Evolutionary conservation across 495 filamentous ascomycete genomes (phyloP).

Genomic region (Monascus purpureus): DNA sequence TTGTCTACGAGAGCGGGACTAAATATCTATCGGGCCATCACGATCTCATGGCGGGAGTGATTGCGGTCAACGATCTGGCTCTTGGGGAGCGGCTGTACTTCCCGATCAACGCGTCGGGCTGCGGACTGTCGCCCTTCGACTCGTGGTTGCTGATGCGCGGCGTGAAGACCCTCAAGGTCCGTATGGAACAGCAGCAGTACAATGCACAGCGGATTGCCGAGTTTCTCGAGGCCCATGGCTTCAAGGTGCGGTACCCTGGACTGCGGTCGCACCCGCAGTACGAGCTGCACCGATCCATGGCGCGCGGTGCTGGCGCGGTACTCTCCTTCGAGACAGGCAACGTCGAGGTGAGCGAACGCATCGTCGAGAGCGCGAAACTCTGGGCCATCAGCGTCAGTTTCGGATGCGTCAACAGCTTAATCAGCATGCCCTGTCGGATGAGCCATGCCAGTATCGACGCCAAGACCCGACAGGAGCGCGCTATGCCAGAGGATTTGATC

Average conservation of each 20-base stretch:
- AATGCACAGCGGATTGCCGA: constrained; percentile 84
- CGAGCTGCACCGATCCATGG: constrained; percentile 88
- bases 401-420: constrained; percentile 94
- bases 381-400: constrained; percentile 96
- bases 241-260: constrained; percentile 89
- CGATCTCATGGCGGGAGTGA: constrained; percentile 95
- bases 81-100: constrained; percentile 88
- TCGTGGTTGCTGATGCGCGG: constrained; percentile 90
- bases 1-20: constrained; percentile 93
- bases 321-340: constrained; percentile 93
- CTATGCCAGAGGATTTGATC: constrained; percentile 93
- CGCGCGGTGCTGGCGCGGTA: constrained; percentile 84
- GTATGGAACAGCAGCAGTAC: constrained; percentile 94
- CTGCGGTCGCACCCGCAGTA: constrained; percentile 92
- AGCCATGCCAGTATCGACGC: constrained; percentile 97
- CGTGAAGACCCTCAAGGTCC: constrained; percentile 89
- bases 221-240: constrained; percentile 83
- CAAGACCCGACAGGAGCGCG: constrained; percentile 76
- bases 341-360: constrained; percentile 64
- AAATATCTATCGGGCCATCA: constrained; percentile 98
- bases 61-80: constrained; percentile 68
- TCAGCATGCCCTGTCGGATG: constrained; percentile 99
- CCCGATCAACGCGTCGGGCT: constrained; percentile 90
- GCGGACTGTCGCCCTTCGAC: constrained; percentile 86
- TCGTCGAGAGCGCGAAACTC: constrained; percentile 80